These are phyloP conservation scores for Biscogniauxia marginata DNA, from an alignment of 2,329 filamentous ascomycete genomes.

Conservation along the genomic window DNA sequence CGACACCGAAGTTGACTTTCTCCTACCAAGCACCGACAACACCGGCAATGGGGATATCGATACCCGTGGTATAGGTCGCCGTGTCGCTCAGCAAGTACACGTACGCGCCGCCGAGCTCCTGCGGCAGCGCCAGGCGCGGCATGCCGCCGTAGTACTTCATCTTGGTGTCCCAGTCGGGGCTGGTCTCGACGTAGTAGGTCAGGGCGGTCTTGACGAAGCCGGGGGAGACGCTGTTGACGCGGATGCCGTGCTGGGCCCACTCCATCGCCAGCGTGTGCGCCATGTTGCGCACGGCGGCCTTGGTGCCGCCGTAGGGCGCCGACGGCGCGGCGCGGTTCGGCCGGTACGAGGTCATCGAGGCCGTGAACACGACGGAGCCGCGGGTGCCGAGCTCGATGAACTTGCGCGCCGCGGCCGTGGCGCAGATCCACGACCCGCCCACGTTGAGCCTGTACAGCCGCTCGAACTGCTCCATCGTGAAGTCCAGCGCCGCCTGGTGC, in stretches of 20 bases:
- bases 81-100: conserved; percentile 55
- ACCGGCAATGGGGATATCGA: conserved; percentile 46
- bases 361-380: conserved; percentile 44
- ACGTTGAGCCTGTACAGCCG: conserved; percentile 47
- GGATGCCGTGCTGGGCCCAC: conserved; percentile 46
- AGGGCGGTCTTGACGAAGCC: conserved; percentile 44
- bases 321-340: conserved; percentile 51
- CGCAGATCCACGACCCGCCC: conserved; percentile 45
- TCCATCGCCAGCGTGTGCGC: conserved; percentile 45
- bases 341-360: conserved; percentile 47
- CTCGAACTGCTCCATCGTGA: conserved; percentile 39
- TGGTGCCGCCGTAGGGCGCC: conserved; percentile 46
- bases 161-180: conserved; percentile 54
- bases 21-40: conserved; percentile 31
- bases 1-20: not conserved
- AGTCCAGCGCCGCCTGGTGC: conserved; percentile 45
- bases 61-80: conserved; percentile 49
- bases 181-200: conserved; percentile 50
- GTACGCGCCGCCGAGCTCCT: conserved; percentile 56
- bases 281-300: conserved; percentile 43
- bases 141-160: conserved; percentile 59
- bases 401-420: conserved; percentile 43
- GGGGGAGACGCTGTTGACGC: conserved; percentile 47
- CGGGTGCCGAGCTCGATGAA: conserved; percentile 36
- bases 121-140: conserved; percentile 50